These are phyloP conservation scores for Haplographium delicatum DNA, from an alignment of 495 filamentous ascomycete genomes.

Conservation along the genomic window DNA sequence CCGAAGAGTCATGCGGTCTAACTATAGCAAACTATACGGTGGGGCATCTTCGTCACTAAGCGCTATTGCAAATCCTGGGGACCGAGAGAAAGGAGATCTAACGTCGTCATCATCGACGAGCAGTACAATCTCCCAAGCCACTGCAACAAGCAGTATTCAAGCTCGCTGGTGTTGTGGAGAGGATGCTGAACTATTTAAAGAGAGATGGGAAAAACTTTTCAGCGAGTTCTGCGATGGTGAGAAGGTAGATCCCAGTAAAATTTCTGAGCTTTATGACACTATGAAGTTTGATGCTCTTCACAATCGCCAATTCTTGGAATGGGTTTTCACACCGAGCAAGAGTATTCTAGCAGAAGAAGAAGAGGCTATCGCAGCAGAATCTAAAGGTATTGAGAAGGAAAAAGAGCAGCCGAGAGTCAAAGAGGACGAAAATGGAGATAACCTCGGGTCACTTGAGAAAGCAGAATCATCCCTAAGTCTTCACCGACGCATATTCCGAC, in stretches of 20 bases:
- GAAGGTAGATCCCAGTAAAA: conserved; percentile 96
- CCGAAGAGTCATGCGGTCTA: conserved; percentile 86
- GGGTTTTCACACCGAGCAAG: conserved; percentile 84
- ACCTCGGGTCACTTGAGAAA: conserved; percentile 23
- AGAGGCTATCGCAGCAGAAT: conserved; percentile 22
- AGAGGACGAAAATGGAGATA: conserved; percentile 31
- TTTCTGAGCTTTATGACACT: conserved; percentile 95
- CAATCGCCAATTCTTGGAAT: conserved; percentile 95
- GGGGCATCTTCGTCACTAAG: conserved; percentile 54
- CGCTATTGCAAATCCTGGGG: conserved; percentile 42
- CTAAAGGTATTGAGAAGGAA: conserved; percentile 35
- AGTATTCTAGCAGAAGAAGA: conserved; percentile 59
- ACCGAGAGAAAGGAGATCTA: conserved; percentile 33
- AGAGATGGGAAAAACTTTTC: conserved; percentile 98
- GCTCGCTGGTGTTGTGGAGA: conserved; percentile 94
- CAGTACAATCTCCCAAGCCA: conserved; percentile 49
- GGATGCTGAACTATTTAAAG: conserved; percentile 88
- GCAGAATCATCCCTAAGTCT: conserved; percentile 35
- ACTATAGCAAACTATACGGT: conserved; percentile 72
- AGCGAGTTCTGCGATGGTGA: conserved; percentile 93
- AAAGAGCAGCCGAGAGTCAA: conserved; percentile 17
- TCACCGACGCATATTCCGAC: conserved; percentile 43
- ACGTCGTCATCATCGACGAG: conserved; percentile 36
- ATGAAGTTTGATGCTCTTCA: conserved; percentile 99
- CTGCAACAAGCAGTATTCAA: conserved; percentile 65